A percentile compares a stretch with the other conserved stretches of the same genome.
phyloP scores from a whole-genome alignment of 202 grass and related monocot genomes.

The Hordeum pubiflorum region DNA sequence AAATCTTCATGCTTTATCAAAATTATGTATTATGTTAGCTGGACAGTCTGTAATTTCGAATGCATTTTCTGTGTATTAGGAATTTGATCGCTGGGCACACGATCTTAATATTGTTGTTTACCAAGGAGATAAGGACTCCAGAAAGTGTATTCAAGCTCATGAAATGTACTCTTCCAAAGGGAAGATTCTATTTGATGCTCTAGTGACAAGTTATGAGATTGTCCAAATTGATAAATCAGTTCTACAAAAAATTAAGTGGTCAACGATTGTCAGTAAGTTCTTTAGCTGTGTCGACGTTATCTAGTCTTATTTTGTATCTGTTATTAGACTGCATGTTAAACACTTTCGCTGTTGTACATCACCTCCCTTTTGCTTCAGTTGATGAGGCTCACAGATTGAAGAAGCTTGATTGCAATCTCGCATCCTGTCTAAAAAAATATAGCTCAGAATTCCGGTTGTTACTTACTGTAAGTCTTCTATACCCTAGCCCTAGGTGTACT shows the following conservation, averaged over 20 bases:
- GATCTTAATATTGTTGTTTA: constrained; percentile 64
- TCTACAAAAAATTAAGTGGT: constrained; percentile 67
- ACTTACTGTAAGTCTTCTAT: constrained; percentile 48
- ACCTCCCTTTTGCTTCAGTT: constrained; percentile 34
- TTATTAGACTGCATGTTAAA: constrained; percentile 12
- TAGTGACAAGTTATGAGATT: constrained; percentile 69
- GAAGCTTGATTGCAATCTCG: constrained; percentile 61
- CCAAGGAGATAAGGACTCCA: constrained; percentile 58
- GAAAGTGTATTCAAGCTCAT: constrained; percentile 47
- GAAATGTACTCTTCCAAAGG: constrained; percentile 58
- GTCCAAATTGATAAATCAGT: constrained; percentile 48
- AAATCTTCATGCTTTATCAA: not conserved
- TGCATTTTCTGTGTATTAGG: constrained; percentile 29
- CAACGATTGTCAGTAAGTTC: constrained; percentile 58
- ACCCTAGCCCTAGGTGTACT: not conserved
- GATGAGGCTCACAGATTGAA: constrained; percentile 79
- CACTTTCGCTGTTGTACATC: not conserved
- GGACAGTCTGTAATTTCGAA: not conserved
- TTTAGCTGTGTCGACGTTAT: not conserved
- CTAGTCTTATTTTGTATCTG: not conserved
- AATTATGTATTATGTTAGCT: not conserved
- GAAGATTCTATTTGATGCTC: constrained; percentile 48
- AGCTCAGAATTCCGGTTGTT: constrained; percentile 57
- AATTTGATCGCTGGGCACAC: constrained; percentile 49
- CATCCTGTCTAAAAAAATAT: constrained; percentile 48